A percentile compares a stretch with the other conserved stretches of the same genome.
These are phyloP conservation scores for Setaria italica DNA, from an alignment of 202 grass and related monocot genomes.

Conservation along the genomic window DNA sequence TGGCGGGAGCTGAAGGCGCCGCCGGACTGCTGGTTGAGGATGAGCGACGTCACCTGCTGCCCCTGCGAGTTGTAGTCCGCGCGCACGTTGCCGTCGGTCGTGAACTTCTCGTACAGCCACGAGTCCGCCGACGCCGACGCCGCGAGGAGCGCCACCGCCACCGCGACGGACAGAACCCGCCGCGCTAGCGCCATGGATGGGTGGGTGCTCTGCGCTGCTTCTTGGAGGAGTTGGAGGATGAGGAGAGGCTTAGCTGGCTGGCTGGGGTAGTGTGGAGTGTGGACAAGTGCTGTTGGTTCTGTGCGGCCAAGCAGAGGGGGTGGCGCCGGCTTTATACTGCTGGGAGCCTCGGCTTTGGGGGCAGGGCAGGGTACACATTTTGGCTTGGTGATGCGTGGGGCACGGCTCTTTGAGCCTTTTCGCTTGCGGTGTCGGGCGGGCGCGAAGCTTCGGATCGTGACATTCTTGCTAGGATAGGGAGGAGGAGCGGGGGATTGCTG, in stretches of 20 bases:
- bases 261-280: neutral
- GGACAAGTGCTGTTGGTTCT: neutral
- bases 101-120: slow-evolving; percentile 39
- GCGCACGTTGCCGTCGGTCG: slow-evolving; percentile 22
- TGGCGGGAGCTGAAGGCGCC: slow-evolving; percentile 47
- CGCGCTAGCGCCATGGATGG: neutral
- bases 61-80: slow-evolving; percentile 39
- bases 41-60: slow-evolving; percentile 45
- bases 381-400: neutral
- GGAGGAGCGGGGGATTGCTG: neutral
- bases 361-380: neutral
- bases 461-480: neutral
- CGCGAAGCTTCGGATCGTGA: slow-evolving; percentile 13
- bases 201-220: neutral
- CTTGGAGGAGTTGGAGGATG: neutral
- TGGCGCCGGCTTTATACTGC: slow-evolving; percentile 40
- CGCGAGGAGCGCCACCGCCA: neutral
- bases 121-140: slow-evolving; percentile 7
- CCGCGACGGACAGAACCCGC: neutral
- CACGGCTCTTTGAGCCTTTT: neutral
- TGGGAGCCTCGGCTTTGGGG: neutral
- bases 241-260: neutral
- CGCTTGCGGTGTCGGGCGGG: slow-evolving; percentile 8
- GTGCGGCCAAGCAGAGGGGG: neutral
- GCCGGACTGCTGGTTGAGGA: slow-evolving; percentile 45